Conservation (phyloP, 2,329 filamentous ascomycete genomes). For the Colletotrichum filicis region DNA sequence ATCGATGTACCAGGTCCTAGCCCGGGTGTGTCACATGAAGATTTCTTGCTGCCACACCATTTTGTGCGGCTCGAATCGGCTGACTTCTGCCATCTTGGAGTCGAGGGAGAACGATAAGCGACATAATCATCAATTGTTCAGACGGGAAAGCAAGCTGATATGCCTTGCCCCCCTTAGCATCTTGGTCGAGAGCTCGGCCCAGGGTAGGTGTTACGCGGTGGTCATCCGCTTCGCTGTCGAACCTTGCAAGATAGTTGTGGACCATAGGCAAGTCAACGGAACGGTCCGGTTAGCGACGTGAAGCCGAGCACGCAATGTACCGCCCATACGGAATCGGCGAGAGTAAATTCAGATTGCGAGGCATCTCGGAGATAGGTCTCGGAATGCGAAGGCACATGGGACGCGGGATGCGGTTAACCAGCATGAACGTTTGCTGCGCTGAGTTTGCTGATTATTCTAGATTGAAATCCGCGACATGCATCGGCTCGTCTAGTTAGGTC, state of each 20-base stretch:
- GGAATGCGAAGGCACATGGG: background rate
- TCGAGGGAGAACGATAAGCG: background rate
- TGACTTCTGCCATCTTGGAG: background rate
- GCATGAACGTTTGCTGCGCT: background rate
- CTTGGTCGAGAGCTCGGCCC: background rate
- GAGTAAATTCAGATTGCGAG: background rate
- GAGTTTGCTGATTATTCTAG: background rate
- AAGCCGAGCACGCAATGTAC: background rate
- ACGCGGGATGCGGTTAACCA: background rate
- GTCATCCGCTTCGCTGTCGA: background rate
- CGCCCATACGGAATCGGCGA: background rate
- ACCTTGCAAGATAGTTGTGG: background rate
- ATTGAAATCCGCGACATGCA: background rate
- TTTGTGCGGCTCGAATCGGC: background rate
- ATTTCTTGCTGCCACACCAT: background rate
- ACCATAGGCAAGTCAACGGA: background rate
- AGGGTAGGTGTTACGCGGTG: background rate
- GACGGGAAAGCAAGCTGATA: background rate
- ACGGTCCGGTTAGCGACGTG: background rate
- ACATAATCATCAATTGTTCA: background rate
- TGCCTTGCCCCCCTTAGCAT: background rate
- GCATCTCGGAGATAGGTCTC: background rate
- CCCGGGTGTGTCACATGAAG: background rate
- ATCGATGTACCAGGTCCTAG: background rate
- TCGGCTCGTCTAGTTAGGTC: background rate